These are phyloP conservation scores for Macrophomina tecta DNA, from an alignment of 2,329 filamentous ascomycete genomes.

Conservation along the genomic window DNA sequence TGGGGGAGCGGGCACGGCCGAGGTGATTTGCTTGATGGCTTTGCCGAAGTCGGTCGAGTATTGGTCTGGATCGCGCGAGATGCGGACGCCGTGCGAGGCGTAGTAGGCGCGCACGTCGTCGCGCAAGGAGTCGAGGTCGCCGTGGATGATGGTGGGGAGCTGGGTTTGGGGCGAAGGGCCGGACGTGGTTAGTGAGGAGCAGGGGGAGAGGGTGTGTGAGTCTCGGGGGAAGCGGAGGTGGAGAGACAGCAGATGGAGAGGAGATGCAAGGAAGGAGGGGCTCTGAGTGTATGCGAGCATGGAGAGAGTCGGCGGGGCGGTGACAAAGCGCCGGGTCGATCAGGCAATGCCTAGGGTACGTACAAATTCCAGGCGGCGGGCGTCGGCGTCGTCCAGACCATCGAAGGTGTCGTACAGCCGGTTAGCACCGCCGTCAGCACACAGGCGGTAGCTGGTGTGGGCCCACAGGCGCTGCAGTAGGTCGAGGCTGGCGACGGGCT, in stretches of 20 bases:
- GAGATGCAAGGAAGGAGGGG: not conserved
- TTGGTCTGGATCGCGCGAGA: conserved; percentile 71
- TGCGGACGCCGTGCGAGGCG: conserved; percentile 59
- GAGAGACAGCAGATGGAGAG: not conserved
- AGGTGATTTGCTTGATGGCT: conserved; percentile 64
- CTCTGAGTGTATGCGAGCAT: too few species aligned
- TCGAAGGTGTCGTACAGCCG: conserved; percentile 64
- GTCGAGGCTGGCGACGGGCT: conserved; percentile 54
- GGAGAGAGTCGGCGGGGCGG: not conserved
- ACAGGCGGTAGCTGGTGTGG: conserved; percentile 70
- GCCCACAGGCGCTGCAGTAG: conserved; percentile 55
- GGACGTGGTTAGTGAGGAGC: conserved; percentile 1
- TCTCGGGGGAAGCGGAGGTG: conserved; percentile 40
- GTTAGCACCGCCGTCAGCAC: conserved; percentile 92
- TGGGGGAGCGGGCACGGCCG: conserved; percentile 41
- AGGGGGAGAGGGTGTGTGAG: conserved; percentile 3
- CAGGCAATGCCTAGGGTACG: conserved; percentile 25
- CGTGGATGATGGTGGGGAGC: conserved; percentile 71
- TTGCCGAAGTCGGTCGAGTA: conserved; percentile 92
- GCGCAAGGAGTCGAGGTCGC: conserved; percentile 86
- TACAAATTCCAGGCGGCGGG: conserved; percentile 38
- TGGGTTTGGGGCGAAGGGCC: conserved; percentile 23
- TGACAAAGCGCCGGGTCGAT: not conserved
- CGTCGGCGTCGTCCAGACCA: conserved; percentile 37
- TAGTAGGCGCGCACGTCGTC: conserved; percentile 71